A percentile compares a stretch with the other conserved stretches of the same genome.
Conservation (phyloP, 805 yeast genomes). For the Yamadazyma laniorum region DNA sequence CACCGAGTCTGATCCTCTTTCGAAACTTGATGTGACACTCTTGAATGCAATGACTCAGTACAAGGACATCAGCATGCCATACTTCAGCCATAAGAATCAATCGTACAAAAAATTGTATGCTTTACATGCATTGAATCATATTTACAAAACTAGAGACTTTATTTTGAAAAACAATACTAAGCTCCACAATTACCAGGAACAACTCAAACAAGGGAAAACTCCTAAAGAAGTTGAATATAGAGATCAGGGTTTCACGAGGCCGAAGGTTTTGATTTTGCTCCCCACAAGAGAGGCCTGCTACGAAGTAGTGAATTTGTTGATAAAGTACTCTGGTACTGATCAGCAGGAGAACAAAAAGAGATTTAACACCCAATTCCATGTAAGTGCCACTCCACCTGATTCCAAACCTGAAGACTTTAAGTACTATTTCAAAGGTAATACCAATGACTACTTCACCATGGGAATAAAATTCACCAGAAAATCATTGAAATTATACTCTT, state of each 20-base stretch:
- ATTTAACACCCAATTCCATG: conserved; percentile 68
- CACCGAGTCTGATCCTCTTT: conserved; percentile 13
- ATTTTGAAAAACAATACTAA: conserved; percentile 73
- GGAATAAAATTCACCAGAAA: conserved; percentile 92
- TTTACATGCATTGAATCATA: conserved; percentile 77
- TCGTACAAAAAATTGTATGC: conserved; percentile 60
- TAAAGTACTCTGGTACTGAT: conserved; percentile 60
- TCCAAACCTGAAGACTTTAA: conserved; percentile 83
- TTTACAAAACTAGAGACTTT: conserved; percentile 83
- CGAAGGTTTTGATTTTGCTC: conserved; percentile 76
- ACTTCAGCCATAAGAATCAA: conserved; percentile 48
- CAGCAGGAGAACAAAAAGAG: conserved; percentile 80
- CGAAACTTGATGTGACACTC: conserved; percentile 46
- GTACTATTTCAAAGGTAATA: conserved; percentile 79
- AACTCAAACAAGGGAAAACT: conserved; percentile 34
- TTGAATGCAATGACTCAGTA: conserved; percentile 70
- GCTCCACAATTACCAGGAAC: conserved; percentile 42
- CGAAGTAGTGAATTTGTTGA: conserved; percentile 61
- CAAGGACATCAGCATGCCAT: conserved; percentile 66
- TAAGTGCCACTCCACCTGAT: conserved; percentile 43
- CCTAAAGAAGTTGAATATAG: conserved; percentile 59
- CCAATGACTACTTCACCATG: conserved; percentile 85
- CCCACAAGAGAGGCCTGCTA: conserved; percentile 84
- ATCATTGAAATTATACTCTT: conserved; percentile 76
- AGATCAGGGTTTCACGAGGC: conserved; percentile 95